Percentiles rank a stretch among this genome's conserved stretches.
These are phyloP conservation scores for Boletus albobrunnescens DNA, from an alignment of 1,284 basidiomycete species.

Conservation along the genomic window DNA sequence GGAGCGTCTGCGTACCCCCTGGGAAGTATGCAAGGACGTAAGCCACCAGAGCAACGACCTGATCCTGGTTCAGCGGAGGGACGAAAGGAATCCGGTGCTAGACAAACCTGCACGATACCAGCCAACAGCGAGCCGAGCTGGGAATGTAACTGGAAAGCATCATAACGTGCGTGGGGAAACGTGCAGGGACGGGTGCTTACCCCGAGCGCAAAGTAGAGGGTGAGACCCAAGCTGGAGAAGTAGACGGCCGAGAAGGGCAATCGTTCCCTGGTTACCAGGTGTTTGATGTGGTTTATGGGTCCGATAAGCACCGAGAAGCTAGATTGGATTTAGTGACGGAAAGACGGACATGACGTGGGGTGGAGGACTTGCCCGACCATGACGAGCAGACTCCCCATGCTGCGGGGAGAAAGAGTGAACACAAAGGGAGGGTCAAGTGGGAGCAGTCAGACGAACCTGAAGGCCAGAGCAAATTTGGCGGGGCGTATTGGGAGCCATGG, in stretches of 20 bases:
- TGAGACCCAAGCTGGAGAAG: constrained; percentile 75
- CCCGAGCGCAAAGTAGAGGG: constrained; percentile 85
- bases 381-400: constrained; percentile 78
- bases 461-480: constrained; percentile 84
- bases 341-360: background rate
- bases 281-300: constrained; percentile 85
- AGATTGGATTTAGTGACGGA: background rate
- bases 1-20: constrained; percentile 76
- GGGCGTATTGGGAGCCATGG: constrained; percentile 82
- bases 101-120: constrained; percentile 67
- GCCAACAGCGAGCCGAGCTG: constrained; percentile 81
- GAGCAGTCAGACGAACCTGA: constrained; percentile 54
- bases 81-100: background rate
- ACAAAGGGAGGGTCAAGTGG: background rate
- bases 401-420: constrained; percentile 24
- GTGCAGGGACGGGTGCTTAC: constrained; percentile 38
- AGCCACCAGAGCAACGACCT: constrained; percentile 77
- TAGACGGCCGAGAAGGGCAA: constrained; percentile 87
- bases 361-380: constrained; percentile 71
- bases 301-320: constrained; percentile 85
- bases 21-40: constrained; percentile 93
- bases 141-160: constrained; percentile 57
- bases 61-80: background rate
- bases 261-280: constrained; percentile 80
- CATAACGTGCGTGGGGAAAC: constrained; percentile 25